A percentile compares a stretch with the other conserved stretches of the same genome.
These are phyloP conservation scores for Avena atlantica DNA, from an alignment of 176 grass and related monocot species.

Conservation along the genomic window DNA sequence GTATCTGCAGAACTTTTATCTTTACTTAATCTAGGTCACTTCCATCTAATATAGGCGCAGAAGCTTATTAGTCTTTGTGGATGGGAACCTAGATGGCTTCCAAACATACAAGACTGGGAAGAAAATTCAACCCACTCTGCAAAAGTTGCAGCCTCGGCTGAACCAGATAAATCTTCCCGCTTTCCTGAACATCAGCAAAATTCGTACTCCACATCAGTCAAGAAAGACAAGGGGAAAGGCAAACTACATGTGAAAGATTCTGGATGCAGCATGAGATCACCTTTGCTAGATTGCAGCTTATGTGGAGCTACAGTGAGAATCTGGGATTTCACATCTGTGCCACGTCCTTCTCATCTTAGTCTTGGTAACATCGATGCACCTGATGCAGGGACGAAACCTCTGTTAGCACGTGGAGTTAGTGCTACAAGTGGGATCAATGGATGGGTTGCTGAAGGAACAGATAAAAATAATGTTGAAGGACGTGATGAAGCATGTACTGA, in stretches of 20 bases:
- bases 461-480: conserved; percentile 69
- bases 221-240: conserved; percentile 79
- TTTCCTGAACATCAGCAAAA: conserved; percentile 56
- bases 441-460: conserved; percentile 63
- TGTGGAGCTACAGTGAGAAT: conserved; percentile 93
- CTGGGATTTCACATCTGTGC: conserved; percentile 76
- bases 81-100: conserved; percentile 99
- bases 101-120: conserved; percentile 96
- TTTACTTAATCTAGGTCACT: conserved; percentile 56
- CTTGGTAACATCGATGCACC: conserved; percentile 55
- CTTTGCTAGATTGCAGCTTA: conserved; percentile 97
- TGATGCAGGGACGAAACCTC: conserved; percentile 65
- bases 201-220: conserved; percentile 66
- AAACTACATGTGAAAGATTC: conserved; percentile 72
- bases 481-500: conserved; percentile 73
- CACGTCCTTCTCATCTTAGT: conserved; percentile 68
- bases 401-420: conserved; percentile 80
- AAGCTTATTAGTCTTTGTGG: conserved; percentile 99
- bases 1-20: conserved; percentile 35
- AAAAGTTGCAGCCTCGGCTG: conserved; percentile 66
- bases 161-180: conserved; percentile 51
- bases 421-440: conserved; percentile 91
- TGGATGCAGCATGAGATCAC: conserved; percentile 77
- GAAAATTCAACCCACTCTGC: conserved; percentile 93
- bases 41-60: conserved; percentile 76